Base-by-base conservation (phyloP, 1,139 yeast genomes). In the Debaryomyces sp. region DNA sequence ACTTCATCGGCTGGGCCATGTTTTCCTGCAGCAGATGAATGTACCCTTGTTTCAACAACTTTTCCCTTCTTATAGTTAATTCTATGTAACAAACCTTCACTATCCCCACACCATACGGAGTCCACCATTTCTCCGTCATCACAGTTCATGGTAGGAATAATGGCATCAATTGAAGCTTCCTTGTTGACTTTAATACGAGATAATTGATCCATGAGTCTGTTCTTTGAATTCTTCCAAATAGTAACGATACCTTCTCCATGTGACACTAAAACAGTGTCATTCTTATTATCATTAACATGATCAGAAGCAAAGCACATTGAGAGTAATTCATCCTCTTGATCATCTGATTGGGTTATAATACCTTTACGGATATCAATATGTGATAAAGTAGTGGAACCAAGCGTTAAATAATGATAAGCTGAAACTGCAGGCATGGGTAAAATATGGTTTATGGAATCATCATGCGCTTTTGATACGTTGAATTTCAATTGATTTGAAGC, bases 181-280 rank as follows among this genome's bases (percentile, higher is more conserved):
- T 80, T 82, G 44, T 84, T 77, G 7, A 92, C 76, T 53, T 85
- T 83, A 17, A 92, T 80, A 49, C 98, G 75, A n/a, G 89, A 80
- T 46, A 90, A 76, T 66, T 91, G 97, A 66, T 92, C 98, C 54
- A 75, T 77, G 58, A 86, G 78, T 45, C 77, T 77, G 60, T 86
- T 87, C 62, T 81, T 81, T 37, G 81, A 75, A 38, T 86, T 82
- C 56, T 82, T 84, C 99, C 98, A 94, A n/a, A 88, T 75, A 0
- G 98, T 90, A 6, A 90, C 78, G n/a, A 90, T 81, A 2, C 98
- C 98, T 63, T 88, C 96, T 3, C 96, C 92, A 84, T 91, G 92
- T 59, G 92, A 84, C 0, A 87, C 88, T 18, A 85, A 74, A 2
- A 84, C 84, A 2, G 80, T 74, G 39, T 85, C 90, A 50, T 82